Base-by-base conservation (phyloP, 2,329 filamentous ascomycete species). In the Rachicladosporium sp. region DNA sequence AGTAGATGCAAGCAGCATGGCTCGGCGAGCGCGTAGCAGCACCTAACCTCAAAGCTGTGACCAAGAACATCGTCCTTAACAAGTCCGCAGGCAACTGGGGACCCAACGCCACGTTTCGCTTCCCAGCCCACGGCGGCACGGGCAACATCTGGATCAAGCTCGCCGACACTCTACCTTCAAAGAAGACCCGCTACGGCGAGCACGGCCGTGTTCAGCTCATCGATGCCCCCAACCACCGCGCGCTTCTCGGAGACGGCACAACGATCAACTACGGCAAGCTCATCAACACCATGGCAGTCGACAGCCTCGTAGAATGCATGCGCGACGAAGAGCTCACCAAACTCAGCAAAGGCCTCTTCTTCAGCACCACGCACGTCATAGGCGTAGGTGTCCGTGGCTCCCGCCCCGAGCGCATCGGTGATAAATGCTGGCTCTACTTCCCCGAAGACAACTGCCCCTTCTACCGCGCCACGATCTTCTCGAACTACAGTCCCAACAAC, bases 401-500 rank as follows among this genome's bases (percentile, higher is more conserved):
- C 56, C 85, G 91, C 51, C 91, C 91, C 30, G 87, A 94, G 65
- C 82, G 86, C 60, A 98, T 98, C 53, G 91, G 91, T 50, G 91
- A 98, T 72, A 98, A 96, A 76, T 98, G 91, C 79, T 98, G 91
- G 88, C 73, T 98, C 50, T 98, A 98, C 77, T 98, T 96, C 78
- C 91, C 91, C 47, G 91, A 98, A 66, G 82, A 94, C 65, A 82
- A 98, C 75, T 95, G 87, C 73, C 87, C 87, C 61, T 98, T 98
- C 75, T 98, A 98, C 75, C 85, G 91, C 54, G 91, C 91, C 58
- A 98, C 91, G 59, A 96, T 98, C 70, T 98, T 98, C 78, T 96
- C 89, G 67, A 98, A 98, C 77, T 98, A 98, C 76, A 96, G 91
- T 13, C 91, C 89, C 38, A 80, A 93, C 77, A 98, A 98, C 74